A percentile compares a stretch with the other conserved stretches of the same genome.
Conservation (phyloP, 805 yeast species). For the Kluyveromyces siamensis region DNA sequence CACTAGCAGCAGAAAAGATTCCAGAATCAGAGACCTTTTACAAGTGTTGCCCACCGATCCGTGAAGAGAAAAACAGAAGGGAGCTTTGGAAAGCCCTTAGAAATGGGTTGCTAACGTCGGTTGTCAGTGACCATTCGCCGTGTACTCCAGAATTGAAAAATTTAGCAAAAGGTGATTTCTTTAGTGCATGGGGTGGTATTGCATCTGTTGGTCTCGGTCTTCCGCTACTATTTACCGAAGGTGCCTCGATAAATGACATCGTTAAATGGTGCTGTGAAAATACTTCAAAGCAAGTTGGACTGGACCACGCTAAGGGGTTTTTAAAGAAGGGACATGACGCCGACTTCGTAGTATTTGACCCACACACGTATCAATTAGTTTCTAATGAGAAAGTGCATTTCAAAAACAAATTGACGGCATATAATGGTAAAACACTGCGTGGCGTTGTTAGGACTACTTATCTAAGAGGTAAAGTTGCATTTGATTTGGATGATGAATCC, state of each 20-base stretch:
- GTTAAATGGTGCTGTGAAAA: slow-evolving; percentile 72
- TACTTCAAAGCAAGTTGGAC: slow-evolving; percentile 81
- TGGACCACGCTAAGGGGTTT: slow-evolving; percentile 62
- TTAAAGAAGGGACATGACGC: slow-evolving; percentile 76
- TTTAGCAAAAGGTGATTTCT: slow-evolving; percentile 73
- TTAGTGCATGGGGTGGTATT: slow-evolving; percentile 95
- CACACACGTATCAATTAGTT: slow-evolving; percentile 40
- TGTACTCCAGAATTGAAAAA: slow-evolving; percentile 89
- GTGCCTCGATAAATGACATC: slow-evolving; percentile 52
- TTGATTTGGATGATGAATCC: slow-evolving; percentile 41
- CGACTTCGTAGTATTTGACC: slow-evolving; percentile 77
- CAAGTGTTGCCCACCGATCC: slow-evolving; percentile 94
- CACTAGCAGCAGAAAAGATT: slow-evolving; percentile 69
- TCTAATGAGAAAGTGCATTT: slow-evolving; percentile 51
- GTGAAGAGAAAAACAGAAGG: slow-evolving; percentile 62
- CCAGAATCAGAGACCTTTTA: slow-evolving; percentile 71
- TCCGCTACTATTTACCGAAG: slow-evolving; percentile 73
- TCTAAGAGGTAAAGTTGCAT: slow-evolving; percentile 67
- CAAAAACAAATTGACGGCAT: slow-evolving; percentile 86
- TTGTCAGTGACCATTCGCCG: slow-evolving; percentile 93
- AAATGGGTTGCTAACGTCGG: slow-evolving; percentile 61
- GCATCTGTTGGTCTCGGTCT: slow-evolving; percentile 88
- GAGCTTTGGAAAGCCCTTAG: slow-evolving; percentile 72
- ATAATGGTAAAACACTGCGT: slow-evolving; percentile 54
- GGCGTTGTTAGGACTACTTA: slow-evolving; percentile 79